Evolutionary conservation across 2,329 filamentous ascomycete genomes (phyloP).

Genomic region (Talaromyces sp.): DNA sequence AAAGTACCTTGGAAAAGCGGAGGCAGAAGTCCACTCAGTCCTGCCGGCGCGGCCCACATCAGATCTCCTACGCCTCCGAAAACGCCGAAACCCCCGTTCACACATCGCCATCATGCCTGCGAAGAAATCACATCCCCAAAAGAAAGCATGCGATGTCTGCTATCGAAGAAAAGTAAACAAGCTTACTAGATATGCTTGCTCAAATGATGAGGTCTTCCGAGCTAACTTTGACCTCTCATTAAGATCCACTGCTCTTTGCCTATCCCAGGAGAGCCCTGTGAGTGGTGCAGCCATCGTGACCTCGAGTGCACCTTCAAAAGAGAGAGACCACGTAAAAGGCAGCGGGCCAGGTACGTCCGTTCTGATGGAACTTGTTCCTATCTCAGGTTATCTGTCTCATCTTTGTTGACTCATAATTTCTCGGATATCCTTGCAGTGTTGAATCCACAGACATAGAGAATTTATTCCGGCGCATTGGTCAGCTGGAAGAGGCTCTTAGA

Average conservation of each 20-base stretch:
- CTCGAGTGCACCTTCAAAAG: slow-evolving; percentile 21
- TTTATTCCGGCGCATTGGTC: slow-evolving; percentile 12
- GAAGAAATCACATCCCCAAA: slow-evolving; percentile 10
- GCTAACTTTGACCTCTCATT: not conserved
- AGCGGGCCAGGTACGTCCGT: slow-evolving; percentile 12
- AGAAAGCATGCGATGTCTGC: slow-evolving; percentile 20
- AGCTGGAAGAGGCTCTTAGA: slow-evolving; percentile 13
- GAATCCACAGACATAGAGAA: slow-evolving; percentile 9
- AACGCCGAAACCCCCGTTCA: not conserved
- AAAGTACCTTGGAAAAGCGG: too few relatives aligned
- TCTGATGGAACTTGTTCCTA: too few relatives aligned
- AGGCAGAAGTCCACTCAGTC: too few relatives aligned
- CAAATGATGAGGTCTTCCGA: too few relatives aligned
- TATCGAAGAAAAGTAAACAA: slow-evolving; percentile 19
- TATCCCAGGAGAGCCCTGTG: slow-evolving; percentile 14
- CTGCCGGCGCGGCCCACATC: too few relatives aligned
- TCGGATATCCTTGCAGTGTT: not conserved
- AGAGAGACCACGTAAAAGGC: slow-evolving; percentile 16
- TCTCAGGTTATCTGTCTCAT: too few relatives aligned
- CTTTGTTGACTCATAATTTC: not conserved
- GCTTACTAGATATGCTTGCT: too few relatives aligned
- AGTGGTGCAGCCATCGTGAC: slow-evolving; percentile 16
- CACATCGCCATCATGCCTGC: slow-evolving; percentile 17
- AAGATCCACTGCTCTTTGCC: slow-evolving; percentile 17
- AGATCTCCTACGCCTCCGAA: slow-evolving; percentile 22